Percentiles rank a stretch among this genome's conserved stretches.
phyloP scores from a whole-genome alignment of 2,329 filamentous ascomycete genomes.

The Alternaria viburni region DNA sequence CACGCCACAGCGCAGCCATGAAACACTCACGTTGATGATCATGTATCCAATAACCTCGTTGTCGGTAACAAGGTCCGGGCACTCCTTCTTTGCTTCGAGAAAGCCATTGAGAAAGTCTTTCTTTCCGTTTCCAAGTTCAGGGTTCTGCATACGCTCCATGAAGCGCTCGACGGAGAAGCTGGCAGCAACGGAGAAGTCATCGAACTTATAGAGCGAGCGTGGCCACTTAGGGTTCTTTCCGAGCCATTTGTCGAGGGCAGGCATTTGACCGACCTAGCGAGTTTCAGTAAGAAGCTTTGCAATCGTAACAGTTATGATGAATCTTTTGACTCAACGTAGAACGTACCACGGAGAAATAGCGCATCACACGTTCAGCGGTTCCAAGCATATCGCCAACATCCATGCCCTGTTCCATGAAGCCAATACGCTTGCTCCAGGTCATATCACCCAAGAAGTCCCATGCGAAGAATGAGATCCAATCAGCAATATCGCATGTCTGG shows the following conservation, averaged over 20 bases:
- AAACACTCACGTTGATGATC: slow-evolving; percentile 37
- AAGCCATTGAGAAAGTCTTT: slow-evolving; percentile 32
- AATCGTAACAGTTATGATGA: not conserved
- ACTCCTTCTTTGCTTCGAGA: slow-evolving; percentile 24
- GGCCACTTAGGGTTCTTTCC: slow-evolving; percentile 28
- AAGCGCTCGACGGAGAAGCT: slow-evolving; percentile 25
- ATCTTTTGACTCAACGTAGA: not conserved
- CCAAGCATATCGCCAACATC: slow-evolving; percentile 47
- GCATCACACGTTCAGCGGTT: slow-evolving; percentile 46
- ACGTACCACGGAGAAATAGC: slow-evolving; percentile 37
- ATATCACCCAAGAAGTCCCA: slow-evolving; percentile 49
- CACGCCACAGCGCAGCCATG: not conserved
- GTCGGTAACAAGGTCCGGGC: slow-evolving; percentile 31
- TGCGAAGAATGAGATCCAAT: slow-evolving; percentile 43
- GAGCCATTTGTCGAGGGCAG: slow-evolving; percentile 34
- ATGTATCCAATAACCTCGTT: slow-evolving; percentile 42
- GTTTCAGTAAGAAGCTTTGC: slow-evolving; percentile 1
- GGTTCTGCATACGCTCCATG: slow-evolving; percentile 28
- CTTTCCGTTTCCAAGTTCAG: slow-evolving; percentile 21
- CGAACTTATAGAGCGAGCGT: slow-evolving; percentile 27
- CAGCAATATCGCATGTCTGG: slow-evolving; percentile 39
- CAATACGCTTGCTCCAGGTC: slow-evolving; percentile 51
- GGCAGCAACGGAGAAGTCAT: slow-evolving; percentile 31
- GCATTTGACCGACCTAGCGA: slow-evolving; percentile 37
- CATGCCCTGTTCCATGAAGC: slow-evolving; percentile 50